These are phyloP conservation scores for Rhodotorula sp. DNA, from an alignment of 1,284 basidiomycete genomes.

Conservation along the genomic window DNA sequence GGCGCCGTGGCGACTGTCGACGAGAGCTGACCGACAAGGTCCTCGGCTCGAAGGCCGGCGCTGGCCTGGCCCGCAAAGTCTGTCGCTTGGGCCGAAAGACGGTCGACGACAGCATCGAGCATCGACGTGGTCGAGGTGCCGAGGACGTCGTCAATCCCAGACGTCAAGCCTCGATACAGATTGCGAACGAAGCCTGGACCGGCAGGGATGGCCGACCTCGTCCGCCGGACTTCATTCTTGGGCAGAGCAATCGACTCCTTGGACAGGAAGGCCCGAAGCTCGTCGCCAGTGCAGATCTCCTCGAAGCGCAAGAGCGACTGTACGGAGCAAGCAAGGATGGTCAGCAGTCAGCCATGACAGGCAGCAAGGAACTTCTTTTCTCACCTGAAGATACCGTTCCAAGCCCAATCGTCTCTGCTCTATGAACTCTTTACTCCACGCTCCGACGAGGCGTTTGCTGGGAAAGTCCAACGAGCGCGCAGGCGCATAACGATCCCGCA, in stretches of 20 bases:
- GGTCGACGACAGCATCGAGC: constrained; percentile 87
- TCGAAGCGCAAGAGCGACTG: constrained; percentile 73
- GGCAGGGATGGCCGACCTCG: background rate
- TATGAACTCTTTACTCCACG: constrained; percentile 72
- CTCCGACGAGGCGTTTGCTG: constrained; percentile 81
- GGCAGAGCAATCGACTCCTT: constrained; percentile 57
- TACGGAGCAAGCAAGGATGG: background rate
- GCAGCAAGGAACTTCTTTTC: background rate
- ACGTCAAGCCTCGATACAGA: constrained; percentile 81
- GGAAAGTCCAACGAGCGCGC: constrained; percentile 79
- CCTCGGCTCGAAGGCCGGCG: constrained; percentile 75
- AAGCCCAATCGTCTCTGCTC: constrained; percentile 74
- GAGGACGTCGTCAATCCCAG: constrained; percentile 89
- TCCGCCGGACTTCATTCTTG: constrained; percentile 15
- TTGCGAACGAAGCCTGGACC: constrained; percentile 54
- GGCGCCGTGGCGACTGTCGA: background rate
- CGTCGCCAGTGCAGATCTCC: constrained; percentile 74
- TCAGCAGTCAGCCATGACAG: constrained; percentile 49
- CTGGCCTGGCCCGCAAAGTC: constrained; percentile 81
- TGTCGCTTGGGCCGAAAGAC: constrained; percentile 80
- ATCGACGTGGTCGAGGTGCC: constrained; percentile 75
- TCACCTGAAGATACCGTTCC: constrained; percentile 82
- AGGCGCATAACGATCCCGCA: constrained; percentile 69
- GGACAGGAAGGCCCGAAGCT: constrained; percentile 82
- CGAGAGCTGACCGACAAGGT: constrained; percentile 73